These are phyloP conservation scores for Lecanosticta acicola DNA, from an alignment of 2,329 filamentous ascomycete genomes.

Conservation along the genomic window DNA sequence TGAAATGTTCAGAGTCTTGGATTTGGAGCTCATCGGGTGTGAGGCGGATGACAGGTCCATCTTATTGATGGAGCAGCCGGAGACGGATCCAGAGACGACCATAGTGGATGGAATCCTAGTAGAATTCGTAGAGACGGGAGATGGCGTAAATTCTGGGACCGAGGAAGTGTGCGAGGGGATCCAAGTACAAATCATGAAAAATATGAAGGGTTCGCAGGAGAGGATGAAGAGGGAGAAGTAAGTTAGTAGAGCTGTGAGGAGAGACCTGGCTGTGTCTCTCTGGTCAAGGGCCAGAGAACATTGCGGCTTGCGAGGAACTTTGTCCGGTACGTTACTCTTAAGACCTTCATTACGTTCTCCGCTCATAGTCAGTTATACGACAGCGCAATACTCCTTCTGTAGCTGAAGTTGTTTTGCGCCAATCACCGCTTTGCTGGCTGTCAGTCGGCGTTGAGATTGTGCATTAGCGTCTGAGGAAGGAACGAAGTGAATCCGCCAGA, in stretches of 20 bases:
- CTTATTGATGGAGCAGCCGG: slow-evolving; percentile 2
- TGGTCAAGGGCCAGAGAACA: neutral
- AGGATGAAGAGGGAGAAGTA: neutral
- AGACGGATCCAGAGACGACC: slow-evolving; percentile 4
- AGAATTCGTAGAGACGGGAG: slow-evolving; percentile 17
- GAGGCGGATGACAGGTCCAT: slow-evolving; percentile 9
- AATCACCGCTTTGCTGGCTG: neutral
- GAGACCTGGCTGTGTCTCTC: neutral
- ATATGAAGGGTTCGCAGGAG: neutral
- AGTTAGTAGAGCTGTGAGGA: neutral
- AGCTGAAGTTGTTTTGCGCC: neutral
- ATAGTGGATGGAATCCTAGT: slow-evolving; percentile 2
- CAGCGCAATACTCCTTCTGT: neutral
- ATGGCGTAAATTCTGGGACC: slow-evolving; percentile 33
- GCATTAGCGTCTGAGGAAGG: neutral
- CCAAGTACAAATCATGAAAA: slow-evolving; percentile 30
- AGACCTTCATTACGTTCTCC: too few species aligned
- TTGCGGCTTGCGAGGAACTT: neutral
- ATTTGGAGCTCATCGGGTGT: slow-evolving; percentile 9
- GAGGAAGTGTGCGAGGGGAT: slow-evolving; percentile 32
- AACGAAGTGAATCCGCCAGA: neutral
- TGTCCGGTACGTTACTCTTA: neutral
- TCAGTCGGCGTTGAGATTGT: neutral
- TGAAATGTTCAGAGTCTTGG: slow-evolving; percentile 7
- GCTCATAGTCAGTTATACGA: too few species aligned